phyloP scores from a whole-genome alignment of 192 early-diverging fungal species.

The Coemansia sp. region DNA sequence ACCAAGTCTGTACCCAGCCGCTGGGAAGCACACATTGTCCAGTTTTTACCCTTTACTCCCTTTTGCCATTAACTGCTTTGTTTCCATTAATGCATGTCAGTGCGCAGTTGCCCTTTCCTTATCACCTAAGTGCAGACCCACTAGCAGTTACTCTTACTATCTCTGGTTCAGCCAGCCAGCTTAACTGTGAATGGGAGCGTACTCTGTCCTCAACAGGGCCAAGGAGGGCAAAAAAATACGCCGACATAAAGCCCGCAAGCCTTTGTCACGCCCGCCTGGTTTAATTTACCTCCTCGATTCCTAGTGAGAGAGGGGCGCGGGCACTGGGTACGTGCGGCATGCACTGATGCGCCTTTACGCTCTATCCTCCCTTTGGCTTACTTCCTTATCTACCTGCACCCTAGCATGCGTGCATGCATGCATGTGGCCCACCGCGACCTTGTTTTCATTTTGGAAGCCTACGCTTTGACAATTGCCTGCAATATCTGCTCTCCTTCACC shows the following conservation, averaged over 20 bases:
- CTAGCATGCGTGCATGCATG: neutral
- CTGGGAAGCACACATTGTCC: neutral
- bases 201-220: neutral
- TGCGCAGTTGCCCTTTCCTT: neutral
- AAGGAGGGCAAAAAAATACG: neutral
- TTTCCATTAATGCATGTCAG: neutral
- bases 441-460: slow-evolving; percentile 5
- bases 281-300: neutral
- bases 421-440: slow-evolving; percentile 4
- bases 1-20: neutral
- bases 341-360: neutral
- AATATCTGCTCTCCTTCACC: slow-evolving; percentile 6
- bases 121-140: neutral
- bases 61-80: neutral
- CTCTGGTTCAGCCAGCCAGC: neutral
- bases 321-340: neutral
- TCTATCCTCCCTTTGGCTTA: neutral
- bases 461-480: neutral
- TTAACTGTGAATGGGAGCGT: neutral
- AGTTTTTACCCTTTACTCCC: neutral
- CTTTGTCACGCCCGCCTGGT: neutral
- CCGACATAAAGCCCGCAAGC: slow-evolving; percentile 1
- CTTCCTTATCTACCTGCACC: neutral
- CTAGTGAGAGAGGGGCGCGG: neutral
- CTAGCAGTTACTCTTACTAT: neutral